phyloP scores from a whole-genome alignment of 1,284 basidiomycete genomes.

The Phylloboletellus chloephorus region DNA sequence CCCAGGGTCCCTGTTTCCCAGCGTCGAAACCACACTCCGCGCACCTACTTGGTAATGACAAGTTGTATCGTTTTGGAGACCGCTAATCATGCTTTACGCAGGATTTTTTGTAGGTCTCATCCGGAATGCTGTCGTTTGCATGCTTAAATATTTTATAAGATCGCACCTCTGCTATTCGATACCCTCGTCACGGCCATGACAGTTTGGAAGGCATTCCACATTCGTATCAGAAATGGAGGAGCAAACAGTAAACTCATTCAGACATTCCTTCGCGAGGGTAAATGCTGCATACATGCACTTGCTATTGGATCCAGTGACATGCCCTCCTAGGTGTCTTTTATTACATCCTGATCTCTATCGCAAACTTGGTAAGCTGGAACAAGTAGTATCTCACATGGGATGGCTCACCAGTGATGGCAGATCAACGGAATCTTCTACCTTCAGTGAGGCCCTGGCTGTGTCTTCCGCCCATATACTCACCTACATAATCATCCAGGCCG shows the following conservation, averaged over 20 bases:
- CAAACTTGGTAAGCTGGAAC: conserved; percentile 48
- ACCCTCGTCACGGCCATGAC: conserved; percentile 75
- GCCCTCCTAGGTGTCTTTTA: conserved; percentile 61
- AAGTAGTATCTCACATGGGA: background rate
- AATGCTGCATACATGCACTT: conserved; percentile 11
- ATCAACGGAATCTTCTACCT: conserved; percentile 79
- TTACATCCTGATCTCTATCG: conserved; percentile 73
- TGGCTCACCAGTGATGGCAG: conserved; percentile 24
- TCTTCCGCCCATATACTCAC: conserved; percentile 6
- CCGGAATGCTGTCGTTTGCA: background rate
- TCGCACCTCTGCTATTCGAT: conserved; percentile 73
- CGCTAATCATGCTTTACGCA: conserved; percentile 25
- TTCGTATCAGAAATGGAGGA: conserved; percentile 67
- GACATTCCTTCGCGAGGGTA: conserved; percentile 75
- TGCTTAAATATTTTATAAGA: conserved; percentile 37
- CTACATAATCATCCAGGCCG: conserved; percentile 42
- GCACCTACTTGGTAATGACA: conserved; percentile 58
- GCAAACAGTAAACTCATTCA: conserved; percentile 72
- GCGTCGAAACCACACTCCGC: conserved; percentile 72
- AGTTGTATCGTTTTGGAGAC: conserved; percentile 4
- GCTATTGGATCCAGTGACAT: conserved; percentile 5
- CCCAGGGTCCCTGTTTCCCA: conserved; percentile 65
- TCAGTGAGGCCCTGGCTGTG: conserved; percentile 44
- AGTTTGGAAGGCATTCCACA: conserved; percentile 64
- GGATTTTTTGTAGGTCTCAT: conserved; percentile 61